Evolutionary conservation across 73 alveolate genomes (phyloP).

Genomic region (Tetrahymena malaccensis): DNA sequence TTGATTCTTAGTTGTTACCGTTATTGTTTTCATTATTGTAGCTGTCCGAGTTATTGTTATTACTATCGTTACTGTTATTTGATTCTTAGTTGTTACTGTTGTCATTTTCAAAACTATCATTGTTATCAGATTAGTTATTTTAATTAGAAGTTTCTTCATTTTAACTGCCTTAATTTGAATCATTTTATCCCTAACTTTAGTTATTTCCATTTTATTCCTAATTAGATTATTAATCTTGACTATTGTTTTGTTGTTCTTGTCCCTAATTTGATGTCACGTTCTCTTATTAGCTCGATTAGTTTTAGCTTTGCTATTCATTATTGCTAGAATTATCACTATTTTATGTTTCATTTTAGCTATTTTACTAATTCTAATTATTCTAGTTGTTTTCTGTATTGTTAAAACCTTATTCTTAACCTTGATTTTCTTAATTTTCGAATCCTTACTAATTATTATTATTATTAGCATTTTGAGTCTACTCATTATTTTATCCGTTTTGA

Average conservation of each 20-base stretch:
- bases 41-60: not conserved
- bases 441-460: no score
- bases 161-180: not conserved
- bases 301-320: no score
- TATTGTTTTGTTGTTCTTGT: not conserved
- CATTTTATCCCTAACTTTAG: not conserved
- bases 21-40: not conserved
- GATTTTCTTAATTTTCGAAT: not conserved
- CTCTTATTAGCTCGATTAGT: not conserved
- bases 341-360: not conserved
- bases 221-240: not conserved
- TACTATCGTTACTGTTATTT: not conserved
- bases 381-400: not conserved
- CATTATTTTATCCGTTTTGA: not conserved
- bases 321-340: not conserved
- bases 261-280: not conserved
- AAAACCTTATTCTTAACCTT: not conserved
- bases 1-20: not conserved
- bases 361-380: not conserved
- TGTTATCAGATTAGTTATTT: not conserved
- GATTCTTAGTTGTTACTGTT: not conserved
- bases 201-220: not conserved
- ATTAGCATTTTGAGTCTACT: not conserved
- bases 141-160: not conserved
- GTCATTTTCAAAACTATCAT: no score